phyloP scores from a whole-genome alignment of 768 basidiomycete species.

The Phylloporus rhodoxanthus region DNA sequence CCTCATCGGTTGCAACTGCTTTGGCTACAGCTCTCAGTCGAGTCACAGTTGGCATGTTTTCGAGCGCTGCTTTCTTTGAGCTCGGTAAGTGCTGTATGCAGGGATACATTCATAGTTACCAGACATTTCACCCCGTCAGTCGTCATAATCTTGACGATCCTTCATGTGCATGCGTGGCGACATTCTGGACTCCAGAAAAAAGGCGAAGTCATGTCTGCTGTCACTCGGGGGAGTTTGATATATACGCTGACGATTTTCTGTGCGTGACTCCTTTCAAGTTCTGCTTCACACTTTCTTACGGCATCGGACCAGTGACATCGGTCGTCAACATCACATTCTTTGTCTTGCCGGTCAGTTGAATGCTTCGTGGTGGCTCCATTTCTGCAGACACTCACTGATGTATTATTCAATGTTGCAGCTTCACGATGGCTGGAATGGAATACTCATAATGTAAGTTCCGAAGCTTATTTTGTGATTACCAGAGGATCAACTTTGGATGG shows the following conservation, averaged over 20 bases:
- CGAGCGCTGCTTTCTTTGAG: constrained; percentile 9
- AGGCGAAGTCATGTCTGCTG: neutral
- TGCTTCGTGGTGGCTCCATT: neutral
- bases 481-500: neutral
- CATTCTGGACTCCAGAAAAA: neutral
- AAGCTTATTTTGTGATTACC: neutral
- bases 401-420: neutral
- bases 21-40: constrained; percentile 1
- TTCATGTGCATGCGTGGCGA: neutral
- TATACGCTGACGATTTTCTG: constrained; percentile 9
- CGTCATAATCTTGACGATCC: constrained; percentile 5
- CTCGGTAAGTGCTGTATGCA: constrained; percentile 2
- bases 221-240: constrained; percentile 6
- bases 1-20: neutral
- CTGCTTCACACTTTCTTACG: neutral
- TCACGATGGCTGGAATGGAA: neutral
- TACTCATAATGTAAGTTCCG: neutral
- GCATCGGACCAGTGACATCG: neutral
- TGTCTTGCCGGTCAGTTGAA: neutral
- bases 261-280: neutral
- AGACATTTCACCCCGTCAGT: neutral
- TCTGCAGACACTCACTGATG: neutral
- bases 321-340: neutral
- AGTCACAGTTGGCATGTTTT: constrained; percentile 8
- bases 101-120: neutral